These are phyloP conservation scores for Lipomyces sp. DNA, from an alignment of 805 yeast genomes.

Conservation along the genomic window DNA sequence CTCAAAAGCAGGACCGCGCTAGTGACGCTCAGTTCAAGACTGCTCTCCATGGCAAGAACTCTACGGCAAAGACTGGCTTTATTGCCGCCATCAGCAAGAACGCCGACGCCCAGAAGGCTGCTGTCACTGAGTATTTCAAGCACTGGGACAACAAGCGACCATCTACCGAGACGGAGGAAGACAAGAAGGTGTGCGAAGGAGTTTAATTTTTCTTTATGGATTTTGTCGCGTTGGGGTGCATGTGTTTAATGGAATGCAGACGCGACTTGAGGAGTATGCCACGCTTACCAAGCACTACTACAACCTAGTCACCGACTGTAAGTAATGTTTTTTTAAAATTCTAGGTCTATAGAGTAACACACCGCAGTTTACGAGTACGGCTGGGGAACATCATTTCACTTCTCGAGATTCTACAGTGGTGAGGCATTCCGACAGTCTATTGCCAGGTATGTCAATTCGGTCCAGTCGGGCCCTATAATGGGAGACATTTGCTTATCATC, in stretches of 20 bases:
- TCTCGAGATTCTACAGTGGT: conserved; percentile 89
- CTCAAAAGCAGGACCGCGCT: conserved; percentile 33
- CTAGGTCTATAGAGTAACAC: not conserved
- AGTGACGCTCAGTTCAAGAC: conserved; percentile 74
- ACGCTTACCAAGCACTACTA: conserved; percentile 92
- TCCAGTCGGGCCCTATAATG: not conserved
- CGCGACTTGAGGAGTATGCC: conserved; percentile 81
- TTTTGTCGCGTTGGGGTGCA: not conserved
- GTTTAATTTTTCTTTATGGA: not conserved
- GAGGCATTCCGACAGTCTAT: conserved; percentile 93
- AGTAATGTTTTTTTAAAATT: conserved; percentile 14
- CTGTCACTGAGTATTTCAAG: conserved; percentile 87
- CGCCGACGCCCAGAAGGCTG: conserved; percentile 77
- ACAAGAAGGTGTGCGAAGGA: conserved; percentile 41
- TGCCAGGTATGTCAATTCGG: conserved; percentile 53
- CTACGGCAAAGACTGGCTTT: conserved; percentile 69
- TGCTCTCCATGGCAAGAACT: conserved; percentile 81
- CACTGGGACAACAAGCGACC: conserved; percentile 93
- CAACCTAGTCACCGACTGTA: conserved; percentile 89
- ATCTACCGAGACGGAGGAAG: conserved; percentile 68
- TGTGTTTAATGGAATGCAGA: conserved; percentile 38
- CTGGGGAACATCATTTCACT: conserved; percentile 99
- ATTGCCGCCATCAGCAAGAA: conserved; percentile 78
- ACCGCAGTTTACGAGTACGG: conserved; percentile 84
- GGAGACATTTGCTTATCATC: not conserved